Percentiles rank a stretch among this genome's conserved stretches.
phyloP scores from a whole-genome alignment of 139 green algal genomes.

The Limnomonas spitsbergensis region DNA sequence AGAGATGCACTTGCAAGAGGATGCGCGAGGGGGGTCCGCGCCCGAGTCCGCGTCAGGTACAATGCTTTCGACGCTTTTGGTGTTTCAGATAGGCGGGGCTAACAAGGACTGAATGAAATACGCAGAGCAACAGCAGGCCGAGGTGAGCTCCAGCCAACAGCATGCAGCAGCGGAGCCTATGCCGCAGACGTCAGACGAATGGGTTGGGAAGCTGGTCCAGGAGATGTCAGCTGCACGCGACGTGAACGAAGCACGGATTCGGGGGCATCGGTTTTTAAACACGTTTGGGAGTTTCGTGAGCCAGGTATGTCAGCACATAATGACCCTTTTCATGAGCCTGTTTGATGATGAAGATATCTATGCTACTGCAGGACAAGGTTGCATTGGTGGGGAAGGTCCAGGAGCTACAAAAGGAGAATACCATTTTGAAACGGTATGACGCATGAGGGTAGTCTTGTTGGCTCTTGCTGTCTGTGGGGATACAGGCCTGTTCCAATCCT shows the following conservation, averaged over 20 bases:
- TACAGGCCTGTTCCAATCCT: no score
- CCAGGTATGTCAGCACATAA: slow-evolving; percentile 1
- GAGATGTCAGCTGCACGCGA: slow-evolving; percentile 70
- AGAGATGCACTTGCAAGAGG: slow-evolving; percentile 49
- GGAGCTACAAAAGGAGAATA: slow-evolving; percentile 38
- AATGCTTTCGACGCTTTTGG: no score
- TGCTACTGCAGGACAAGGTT: slow-evolving; percentile 6
- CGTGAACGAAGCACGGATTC: slow-evolving; percentile 57
- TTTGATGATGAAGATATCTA: no score
- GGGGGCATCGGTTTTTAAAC: slow-evolving; percentile 59
- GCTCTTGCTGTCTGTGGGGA: no score
- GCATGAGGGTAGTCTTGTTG: no score
- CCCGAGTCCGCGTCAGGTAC: neutral
- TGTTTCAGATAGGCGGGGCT: no score
- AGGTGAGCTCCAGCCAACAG: no score
- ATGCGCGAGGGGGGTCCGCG: neutral
- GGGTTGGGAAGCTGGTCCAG: slow-evolving; percentile 70
- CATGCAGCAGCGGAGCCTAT: neutral
- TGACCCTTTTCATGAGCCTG: no score
- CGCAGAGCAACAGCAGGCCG: no score
- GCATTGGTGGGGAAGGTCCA: neutral
- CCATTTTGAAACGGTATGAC: slow-evolving; percentile 78
- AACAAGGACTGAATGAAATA: no score
- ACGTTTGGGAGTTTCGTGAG: slow-evolving; percentile 55
- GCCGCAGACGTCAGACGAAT: slow-evolving; percentile 36